Conservation (phyloP, 495 filamentous ascomycete species). For the Penicillium argentinense region DNA sequence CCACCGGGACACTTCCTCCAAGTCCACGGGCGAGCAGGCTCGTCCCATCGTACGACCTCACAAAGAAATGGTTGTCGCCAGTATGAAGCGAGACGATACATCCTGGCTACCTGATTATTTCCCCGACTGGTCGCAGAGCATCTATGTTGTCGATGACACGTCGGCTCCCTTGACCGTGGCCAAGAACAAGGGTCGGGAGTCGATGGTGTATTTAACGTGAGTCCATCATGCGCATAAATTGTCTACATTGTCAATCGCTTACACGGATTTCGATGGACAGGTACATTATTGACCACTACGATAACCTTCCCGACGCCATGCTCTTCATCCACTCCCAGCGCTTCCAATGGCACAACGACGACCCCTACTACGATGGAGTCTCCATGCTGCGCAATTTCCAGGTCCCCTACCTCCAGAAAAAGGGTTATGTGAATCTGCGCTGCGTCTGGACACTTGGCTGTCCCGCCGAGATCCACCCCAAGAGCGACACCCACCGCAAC, state of each 20-base stretch:
- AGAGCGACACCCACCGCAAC: conserved; percentile 41
- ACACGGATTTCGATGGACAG: no score
- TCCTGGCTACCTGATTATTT: conserved; percentile 55
- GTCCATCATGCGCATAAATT: no score
- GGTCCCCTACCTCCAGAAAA: conserved; percentile 50
- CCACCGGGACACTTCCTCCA: not conserved
- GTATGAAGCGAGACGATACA: conserved; percentile 52
- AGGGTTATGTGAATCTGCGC: conserved; percentile 66
- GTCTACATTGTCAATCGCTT: no score
- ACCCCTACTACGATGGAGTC: conserved; percentile 49
- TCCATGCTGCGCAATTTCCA: conserved; percentile 55
- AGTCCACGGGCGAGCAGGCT: conserved; percentile 28
- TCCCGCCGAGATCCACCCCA: conserved; percentile 56
- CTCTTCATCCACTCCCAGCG: conserved; percentile 63
- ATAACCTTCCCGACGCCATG: conserved; percentile 55
- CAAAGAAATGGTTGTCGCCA: conserved; percentile 57
- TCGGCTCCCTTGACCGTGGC: conserved; percentile 47
- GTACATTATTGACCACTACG: conserved; percentile 68
- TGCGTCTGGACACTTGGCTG: conserved; percentile 64
- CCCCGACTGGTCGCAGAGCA: conserved; percentile 47
- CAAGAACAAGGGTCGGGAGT: conserved; percentile 57
- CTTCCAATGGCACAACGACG: conserved; percentile 65
- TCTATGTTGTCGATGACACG: conserved; percentile 54
- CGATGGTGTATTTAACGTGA: conserved; percentile 60
- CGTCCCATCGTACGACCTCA: conserved; percentile 20